Base-by-base conservation (phyloP, 176 grass and related monocot species). In the Areca catechu region DNA sequence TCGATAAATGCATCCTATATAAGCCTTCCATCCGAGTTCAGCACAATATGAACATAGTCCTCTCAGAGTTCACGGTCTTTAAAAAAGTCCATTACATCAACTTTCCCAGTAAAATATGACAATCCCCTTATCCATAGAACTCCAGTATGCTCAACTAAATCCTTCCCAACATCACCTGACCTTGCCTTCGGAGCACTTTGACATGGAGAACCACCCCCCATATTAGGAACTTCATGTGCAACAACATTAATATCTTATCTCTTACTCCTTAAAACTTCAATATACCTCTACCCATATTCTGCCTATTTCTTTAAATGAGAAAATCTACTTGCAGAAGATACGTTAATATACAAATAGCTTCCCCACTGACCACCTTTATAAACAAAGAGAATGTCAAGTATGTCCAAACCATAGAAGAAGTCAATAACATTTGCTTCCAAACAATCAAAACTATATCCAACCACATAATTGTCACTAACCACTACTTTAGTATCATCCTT, bases 221-320 rank as follows among this genome's bases (percentile, higher is more conserved):
- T 54, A 24, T 22, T 48, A 55, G 61, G 71, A 7, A 82, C 61
- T 69, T 82, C 79, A 4, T 75, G 53, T 14, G 73, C 79, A 16
- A 76, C 16, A 34, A 67, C 61, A 16, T 22, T 82, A 82, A 18
- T 82, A 82, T 82, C 79, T 48, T 82, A 61, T 65, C 73, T 75
- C 19, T 71, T 82, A 56, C 79, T 71, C 19, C 60, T 22, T 5
- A 76, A 82, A 7, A 76, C 79, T 56, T 82, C 79, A 25, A 82
- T 56, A 22, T 82, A 82, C 29, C 79, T 68, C 9, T 67, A 7
- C 72, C 79, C 20, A 82, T 82, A 73, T 76, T 76, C 24, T 76
- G 73, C 1, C 67, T 53, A 49, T 76, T 75, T 25, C 72, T 51
- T 16, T 72, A 73, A 20, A 82, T 53, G 23, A 67, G 66, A 34